A percentile compares a stretch with the other conserved stretches of the same genome.
Evolutionary conservation across 345 rosid genomes (phyloP).

Genomic region (Gossypium anomalum): DNA sequence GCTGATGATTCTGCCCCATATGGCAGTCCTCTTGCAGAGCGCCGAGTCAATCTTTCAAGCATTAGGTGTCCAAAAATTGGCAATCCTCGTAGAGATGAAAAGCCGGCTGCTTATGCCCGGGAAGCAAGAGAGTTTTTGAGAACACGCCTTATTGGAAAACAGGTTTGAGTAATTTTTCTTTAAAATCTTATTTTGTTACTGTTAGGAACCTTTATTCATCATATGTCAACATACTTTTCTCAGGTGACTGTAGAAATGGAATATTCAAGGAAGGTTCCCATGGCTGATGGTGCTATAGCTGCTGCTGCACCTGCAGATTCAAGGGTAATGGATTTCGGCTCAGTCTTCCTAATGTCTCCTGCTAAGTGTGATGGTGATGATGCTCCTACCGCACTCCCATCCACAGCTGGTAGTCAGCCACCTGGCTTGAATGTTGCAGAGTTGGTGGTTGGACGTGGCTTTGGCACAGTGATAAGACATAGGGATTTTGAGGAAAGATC

Average conservation of each 20-base stretch:
- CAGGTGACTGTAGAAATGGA: constrained; percentile 96
- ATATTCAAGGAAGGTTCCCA: constrained; percentile 71
- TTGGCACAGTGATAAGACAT: constrained; percentile 61
- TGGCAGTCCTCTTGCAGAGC: constrained; percentile 11
- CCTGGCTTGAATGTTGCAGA: constrained; percentile 81
- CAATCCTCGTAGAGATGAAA: constrained; percentile 81
- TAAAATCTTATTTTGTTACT: not conserved
- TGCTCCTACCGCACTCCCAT: constrained; percentile 35
- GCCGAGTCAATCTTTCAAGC: constrained; percentile 38
- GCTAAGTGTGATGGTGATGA: constrained; percentile 52
- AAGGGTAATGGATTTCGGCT: constrained; percentile 96
- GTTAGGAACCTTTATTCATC: constrained; percentile 6
- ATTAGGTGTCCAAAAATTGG: constrained; percentile 90
- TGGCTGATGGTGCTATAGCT: constrained; percentile 55
- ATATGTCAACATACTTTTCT: not conserved
- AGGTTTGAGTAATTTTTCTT: constrained; percentile 23
- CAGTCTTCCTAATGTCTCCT: constrained; percentile 67
- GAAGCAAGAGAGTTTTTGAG: constrained; percentile 89
- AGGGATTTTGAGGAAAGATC: constrained; percentile 98
- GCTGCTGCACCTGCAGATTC: constrained; percentile 56
- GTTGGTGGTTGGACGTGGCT: constrained; percentile 74
- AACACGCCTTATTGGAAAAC: constrained; percentile 31
- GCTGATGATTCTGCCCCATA: constrained; percentile 59
- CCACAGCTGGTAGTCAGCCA: constrained; percentile 28
- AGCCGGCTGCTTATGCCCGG: constrained; percentile 89